Base-by-base conservation (phyloP, 805 yeast species). In the Candida ovalis region DNA sequence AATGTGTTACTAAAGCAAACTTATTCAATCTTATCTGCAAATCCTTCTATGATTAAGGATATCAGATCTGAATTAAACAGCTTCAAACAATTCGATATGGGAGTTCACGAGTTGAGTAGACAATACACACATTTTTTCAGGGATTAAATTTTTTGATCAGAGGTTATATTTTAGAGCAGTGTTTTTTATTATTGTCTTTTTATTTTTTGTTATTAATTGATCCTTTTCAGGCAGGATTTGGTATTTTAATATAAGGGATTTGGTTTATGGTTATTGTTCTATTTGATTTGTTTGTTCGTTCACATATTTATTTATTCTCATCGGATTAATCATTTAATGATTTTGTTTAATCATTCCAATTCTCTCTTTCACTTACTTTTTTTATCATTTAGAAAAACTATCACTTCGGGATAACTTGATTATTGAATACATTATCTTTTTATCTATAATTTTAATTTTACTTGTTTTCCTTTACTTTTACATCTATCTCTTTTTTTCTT, bases 1-100 rank as follows among this genome's bases (percentile, higher is more conserved):
- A 82, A 74, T 63, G 72, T 66, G 61, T 69, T 68, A 9, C 75
- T 79, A 49, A 78, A 81, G 32, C 78, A 73, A 63, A 50, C 57
- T 4, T 76, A 74, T 60, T 67, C 77, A 50, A 60, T 73, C 56
- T 52, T 63, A 10, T 64, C 70, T 4, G 66, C 76, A n/a, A 77
- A 78, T 47, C 78, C 82, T 2, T 63, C 63, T 23, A 68, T 75
- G 53, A 74, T 83, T 48, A 74, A 73, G 52, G 73, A 72, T 44
- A 81, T 86, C 54, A 80, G 87, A 62, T 66, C 69, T 36, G 92
- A 86, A 60, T 63, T 86, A 56, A 86, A 86, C 58, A 68, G 72
- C 23, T 85, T 69, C 67, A 86, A 86, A 61, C 74, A 78, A 52
- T 52, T 49, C 27, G 84, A 79, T 47, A 86, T 86, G 95, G 64